A percentile compares a stretch with the other conserved stretches of the same genome.
phyloP scores from a whole-genome alignment of 2,329 filamentous ascomycete species.

The Zymoseptoria ardabiliae region DNA sequence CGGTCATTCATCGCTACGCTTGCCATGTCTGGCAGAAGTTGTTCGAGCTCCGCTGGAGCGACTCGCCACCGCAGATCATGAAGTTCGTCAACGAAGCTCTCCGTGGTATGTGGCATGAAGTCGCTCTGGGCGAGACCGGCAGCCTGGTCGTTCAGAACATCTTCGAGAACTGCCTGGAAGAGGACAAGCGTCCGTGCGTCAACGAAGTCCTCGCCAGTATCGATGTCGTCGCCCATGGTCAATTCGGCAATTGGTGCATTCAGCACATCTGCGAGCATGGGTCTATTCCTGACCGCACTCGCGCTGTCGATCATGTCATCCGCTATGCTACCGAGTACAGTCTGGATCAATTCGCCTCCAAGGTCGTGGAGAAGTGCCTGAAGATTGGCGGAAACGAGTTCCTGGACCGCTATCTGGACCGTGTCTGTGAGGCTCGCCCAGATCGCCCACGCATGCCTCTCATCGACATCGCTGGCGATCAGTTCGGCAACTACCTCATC shows the following conservation, averaged over 20 bases:
- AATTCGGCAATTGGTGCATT: slow-evolving; percentile 99
- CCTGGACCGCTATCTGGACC: slow-evolving; percentile 82
- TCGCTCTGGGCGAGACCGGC: slow-evolving; percentile 91
- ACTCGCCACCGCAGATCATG: slow-evolving; percentile 96
- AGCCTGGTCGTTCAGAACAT: slow-evolving; percentile 99
- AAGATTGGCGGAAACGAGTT: slow-evolving; percentile 93
- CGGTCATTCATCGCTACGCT: slow-evolving; percentile 95
- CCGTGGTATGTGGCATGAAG: slow-evolving; percentile 96
- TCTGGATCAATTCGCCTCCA: slow-evolving; percentile 98
- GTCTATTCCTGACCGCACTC: slow-evolving; percentile 78
- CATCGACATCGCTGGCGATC: slow-evolving; percentile 96
- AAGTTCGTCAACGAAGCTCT: slow-evolving; percentile 94
- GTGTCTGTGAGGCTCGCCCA: slow-evolving; percentile 82
- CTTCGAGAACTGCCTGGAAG: slow-evolving; percentile 97
- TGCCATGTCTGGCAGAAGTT: slow-evolving; percentile 99
- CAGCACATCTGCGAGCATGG: slow-evolving; percentile 99
- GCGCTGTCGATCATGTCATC: slow-evolving; percentile 92
- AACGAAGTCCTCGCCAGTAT: slow-evolving; percentile 94
- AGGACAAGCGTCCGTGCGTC: slow-evolving; percentile 98
- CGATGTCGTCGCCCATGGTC: slow-evolving; percentile 90
- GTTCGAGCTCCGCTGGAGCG: slow-evolving; percentile 93
- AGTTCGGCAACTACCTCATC: slow-evolving; percentile 97
- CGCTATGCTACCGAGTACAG: slow-evolving; percentile 92
- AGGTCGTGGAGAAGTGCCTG: slow-evolving; percentile 97
- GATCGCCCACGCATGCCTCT: slow-evolving; percentile 92